phyloP scores from a whole-genome alignment of 2,329 filamentous ascomycete genomes.

The Aspergillus unguis region DNA sequence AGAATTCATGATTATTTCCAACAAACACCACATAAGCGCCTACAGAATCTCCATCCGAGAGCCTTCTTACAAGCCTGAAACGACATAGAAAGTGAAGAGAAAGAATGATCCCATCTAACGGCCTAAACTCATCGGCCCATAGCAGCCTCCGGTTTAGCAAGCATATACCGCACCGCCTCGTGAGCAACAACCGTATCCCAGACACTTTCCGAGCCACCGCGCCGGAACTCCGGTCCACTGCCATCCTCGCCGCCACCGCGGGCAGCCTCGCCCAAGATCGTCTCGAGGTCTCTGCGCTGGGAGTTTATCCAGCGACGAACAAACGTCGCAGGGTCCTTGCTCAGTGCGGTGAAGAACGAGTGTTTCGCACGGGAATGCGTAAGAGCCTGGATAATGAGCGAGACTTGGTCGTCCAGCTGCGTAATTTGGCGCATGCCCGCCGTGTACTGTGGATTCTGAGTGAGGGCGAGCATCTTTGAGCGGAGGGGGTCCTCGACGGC shows the following conservation, averaged over 20 bases:
- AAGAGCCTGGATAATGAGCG: constrained; percentile 76
- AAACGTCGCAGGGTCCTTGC: constrained; percentile 78
- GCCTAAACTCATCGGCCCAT: constrained; percentile 19
- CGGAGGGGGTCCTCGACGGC: constrained; percentile 78
- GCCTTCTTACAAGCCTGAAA: constrained; percentile 1
- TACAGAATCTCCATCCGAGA: constrained; percentile 6
- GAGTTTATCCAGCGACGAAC: constrained; percentile 84
- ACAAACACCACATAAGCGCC: constrained; percentile 27
- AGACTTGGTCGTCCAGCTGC: constrained; percentile 78
- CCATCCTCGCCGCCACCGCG: constrained; percentile 56
- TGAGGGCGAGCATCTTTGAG: constrained; percentile 61
- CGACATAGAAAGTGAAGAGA: not conserved
- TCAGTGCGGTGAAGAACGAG: constrained; percentile 75
- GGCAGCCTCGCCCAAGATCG: constrained; percentile 77
- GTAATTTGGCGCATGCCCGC: constrained; percentile 72
- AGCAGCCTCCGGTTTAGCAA: constrained; percentile 48
- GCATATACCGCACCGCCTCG: constrained; percentile 61
- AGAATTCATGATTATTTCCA: constrained; percentile 6
- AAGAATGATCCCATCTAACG: not conserved
- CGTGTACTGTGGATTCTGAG: constrained; percentile 67
- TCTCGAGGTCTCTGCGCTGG: constrained; percentile 85
- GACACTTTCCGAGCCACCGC: constrained; percentile 55
- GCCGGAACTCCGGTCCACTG: constrained; percentile 44
- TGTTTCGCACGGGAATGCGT: constrained; percentile 85
- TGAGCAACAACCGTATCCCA: constrained; percentile 62